These are phyloP conservation scores for Russula emetica DNA, from an alignment of 768 basidiomycete genomes.

Conservation along the genomic window DNA sequence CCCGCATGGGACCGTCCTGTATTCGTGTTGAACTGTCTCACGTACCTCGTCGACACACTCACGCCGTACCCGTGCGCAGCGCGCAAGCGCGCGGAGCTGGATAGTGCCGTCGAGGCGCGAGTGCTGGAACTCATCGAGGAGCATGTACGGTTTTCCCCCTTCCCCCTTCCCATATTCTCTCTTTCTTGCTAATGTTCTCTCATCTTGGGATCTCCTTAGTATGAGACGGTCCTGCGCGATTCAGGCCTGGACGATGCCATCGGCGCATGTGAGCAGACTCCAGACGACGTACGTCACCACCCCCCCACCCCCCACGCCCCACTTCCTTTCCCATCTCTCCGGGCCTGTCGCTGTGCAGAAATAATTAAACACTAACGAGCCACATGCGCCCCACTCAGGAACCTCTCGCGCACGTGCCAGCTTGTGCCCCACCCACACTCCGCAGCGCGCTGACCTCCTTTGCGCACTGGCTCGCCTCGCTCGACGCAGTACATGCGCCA, in stretches of 20 bases:
- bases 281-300: conserved; percentile 37
- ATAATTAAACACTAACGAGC: not conserved
- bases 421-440: conserved; percentile 59
- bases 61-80: conserved; percentile 65
- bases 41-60: conserved; percentile 71
- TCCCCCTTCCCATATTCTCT: not conserved
- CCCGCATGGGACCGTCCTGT: conserved; percentile 73
- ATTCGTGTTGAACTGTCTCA: conserved; percentile 82
- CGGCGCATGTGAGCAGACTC: conserved; percentile 41
- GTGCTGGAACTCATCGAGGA: conserved; percentile 67
- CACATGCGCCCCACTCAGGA: conserved; percentile 38
- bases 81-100: conserved; percentile 55
- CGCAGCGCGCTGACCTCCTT: conserved; percentile 63
- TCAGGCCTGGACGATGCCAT: conserved; percentile 50
- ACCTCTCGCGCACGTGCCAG: conserved; percentile 71
- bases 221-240: conserved; percentile 48
- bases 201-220: conserved; percentile 35
- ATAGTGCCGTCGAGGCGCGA: conserved; percentile 55
- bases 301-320: not conserved
- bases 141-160: conserved; percentile 54
- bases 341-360: not conserved
- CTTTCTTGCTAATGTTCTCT: conserved; percentile 20
- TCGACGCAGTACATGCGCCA: conserved; percentile 75
- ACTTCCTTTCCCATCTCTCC: too few species aligned
- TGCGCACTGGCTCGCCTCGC: conserved; percentile 78